A percentile compares a stretch with the other conserved stretches of the same genome.
phyloP scores from a whole-genome alignment of 2,329 filamentous ascomycete genomes.

The Neofusicoccum cordaticola region DNA sequence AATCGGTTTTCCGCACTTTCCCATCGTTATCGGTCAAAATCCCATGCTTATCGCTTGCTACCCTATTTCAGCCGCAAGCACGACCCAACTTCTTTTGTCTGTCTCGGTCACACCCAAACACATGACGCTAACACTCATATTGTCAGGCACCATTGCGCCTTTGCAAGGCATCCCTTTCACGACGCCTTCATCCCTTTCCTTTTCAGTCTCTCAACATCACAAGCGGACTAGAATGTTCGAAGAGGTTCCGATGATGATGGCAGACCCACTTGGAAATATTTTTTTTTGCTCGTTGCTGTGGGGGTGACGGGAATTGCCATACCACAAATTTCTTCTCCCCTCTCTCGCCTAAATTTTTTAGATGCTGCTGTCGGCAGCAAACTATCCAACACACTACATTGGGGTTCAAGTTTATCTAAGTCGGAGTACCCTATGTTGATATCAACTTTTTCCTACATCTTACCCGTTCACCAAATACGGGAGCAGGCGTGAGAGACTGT shows the following conservation, averaged over 20 bases:
- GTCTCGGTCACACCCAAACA: background rate
- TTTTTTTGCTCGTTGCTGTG: background rate
- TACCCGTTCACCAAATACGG: too few relatives aligned
- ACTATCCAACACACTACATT: too few relatives aligned
- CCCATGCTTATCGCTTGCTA: conserved; percentile 4
- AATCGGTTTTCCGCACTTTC: background rate
- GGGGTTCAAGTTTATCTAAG: too few relatives aligned
- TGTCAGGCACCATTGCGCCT: background rate
- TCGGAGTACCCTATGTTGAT: too few relatives aligned
- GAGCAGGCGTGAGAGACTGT: too few relatives aligned
- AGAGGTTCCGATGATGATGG: background rate
- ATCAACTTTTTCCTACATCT: too few relatives aligned
- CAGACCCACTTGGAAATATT: background rate
- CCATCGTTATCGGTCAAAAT: background rate
- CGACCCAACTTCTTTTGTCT: background rate
- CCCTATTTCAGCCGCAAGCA: background rate
- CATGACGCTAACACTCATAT: background rate
- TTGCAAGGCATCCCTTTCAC: background rate
- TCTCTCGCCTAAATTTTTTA: too few relatives aligned
- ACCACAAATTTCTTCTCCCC: background rate
- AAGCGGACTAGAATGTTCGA: background rate
- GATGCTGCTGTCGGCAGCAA: too few relatives aligned
- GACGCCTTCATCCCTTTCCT: background rate
- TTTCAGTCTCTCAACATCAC: background rate
- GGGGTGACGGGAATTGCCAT: background rate